Evolutionary conservation across 768 basidiomycete genomes (phyloP).

Genomic region (Serendipita sp.): DNA sequence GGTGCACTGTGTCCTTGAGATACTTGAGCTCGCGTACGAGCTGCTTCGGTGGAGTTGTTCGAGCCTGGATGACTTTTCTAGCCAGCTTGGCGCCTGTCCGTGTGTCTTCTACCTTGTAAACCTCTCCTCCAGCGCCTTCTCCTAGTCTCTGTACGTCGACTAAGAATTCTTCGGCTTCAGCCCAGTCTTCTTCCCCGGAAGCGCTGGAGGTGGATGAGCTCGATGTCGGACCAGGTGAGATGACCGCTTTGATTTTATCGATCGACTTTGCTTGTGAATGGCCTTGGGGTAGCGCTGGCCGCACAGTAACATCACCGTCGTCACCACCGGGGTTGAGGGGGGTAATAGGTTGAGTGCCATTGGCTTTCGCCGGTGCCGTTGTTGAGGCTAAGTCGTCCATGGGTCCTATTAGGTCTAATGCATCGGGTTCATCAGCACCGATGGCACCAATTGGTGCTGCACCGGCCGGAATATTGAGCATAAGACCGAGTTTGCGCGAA

Average conservation of each 20-base stretch:
- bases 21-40: constrained; percentile 84
- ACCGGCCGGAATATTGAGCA: background rate
- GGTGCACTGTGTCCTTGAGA: constrained; percentile 66
- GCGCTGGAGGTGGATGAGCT: background rate
- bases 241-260: constrained; percentile 3
- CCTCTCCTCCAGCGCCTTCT: constrained; percentile 92
- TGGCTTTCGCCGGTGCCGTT: background rate
- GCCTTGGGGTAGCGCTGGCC: background rate
- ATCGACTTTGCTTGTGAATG: constrained; percentile 4
- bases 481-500: background rate
- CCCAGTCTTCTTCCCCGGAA: constrained; percentile 1
- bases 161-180: constrained; percentile 43
- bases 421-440: constrained; percentile 3
- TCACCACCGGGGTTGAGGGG: constrained; percentile 1
- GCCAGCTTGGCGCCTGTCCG: constrained; percentile 73
- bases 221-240: background rate
- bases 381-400: background rate
- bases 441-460: constrained; percentile 1
- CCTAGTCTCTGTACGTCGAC: constrained; percentile 70
- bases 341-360: background rate
- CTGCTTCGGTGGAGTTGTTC: constrained; percentile 82
- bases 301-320: constrained; percentile 1
- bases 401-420: constrained; percentile 1
- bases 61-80: constrained; percentile 84
- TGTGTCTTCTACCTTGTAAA: constrained; percentile 81